phyloP scores from a whole-genome alignment of 768 basidiomycete genomes.

The Rhodocollybia butyracea region DNA sequence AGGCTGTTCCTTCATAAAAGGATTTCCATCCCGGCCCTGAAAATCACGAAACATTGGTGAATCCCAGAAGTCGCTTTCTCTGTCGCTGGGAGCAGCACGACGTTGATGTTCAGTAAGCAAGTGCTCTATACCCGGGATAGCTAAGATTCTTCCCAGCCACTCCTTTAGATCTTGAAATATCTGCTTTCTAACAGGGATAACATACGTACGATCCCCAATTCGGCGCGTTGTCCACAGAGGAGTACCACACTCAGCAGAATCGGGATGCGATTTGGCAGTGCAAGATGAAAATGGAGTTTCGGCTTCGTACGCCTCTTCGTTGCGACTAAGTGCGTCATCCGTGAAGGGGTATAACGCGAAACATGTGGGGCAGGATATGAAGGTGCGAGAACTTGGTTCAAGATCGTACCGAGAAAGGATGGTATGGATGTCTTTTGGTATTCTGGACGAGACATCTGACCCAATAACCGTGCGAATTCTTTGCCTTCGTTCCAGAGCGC shows the following conservation, averaged over 20 bases:
- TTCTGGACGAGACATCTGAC: neutral
- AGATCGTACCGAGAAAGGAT: neutral
- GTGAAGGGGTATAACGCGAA: neutral
- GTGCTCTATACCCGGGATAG: neutral
- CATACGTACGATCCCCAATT: neutral
- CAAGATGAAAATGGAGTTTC: neutral
- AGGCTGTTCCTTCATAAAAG: constrained; percentile 9
- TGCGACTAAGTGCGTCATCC: neutral
- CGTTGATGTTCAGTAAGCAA: neutral
- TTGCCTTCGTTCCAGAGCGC: too few species aligned
- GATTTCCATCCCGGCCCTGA: constrained; percentile 12
- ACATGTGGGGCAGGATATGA: neutral
- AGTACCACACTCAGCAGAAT: neutral
- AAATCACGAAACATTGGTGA: constrained; percentile 7
- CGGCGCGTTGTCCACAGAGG: neutral
- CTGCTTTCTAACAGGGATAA: neutral
- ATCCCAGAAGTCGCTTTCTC: neutral
- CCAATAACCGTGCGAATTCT: too few species aligned
- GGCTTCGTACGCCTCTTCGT: neutral
- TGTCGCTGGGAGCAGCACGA: too few species aligned
- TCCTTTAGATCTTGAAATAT: neutral
- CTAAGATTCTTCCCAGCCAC: neutral
- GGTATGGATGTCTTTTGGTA: neutral
- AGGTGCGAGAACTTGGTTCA: neutral
- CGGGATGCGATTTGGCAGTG: neutral